These are phyloP conservation scores for Leucocoprinus leucothites DNA, from an alignment of 768 basidiomycete species.

Conservation along the genomic window DNA sequence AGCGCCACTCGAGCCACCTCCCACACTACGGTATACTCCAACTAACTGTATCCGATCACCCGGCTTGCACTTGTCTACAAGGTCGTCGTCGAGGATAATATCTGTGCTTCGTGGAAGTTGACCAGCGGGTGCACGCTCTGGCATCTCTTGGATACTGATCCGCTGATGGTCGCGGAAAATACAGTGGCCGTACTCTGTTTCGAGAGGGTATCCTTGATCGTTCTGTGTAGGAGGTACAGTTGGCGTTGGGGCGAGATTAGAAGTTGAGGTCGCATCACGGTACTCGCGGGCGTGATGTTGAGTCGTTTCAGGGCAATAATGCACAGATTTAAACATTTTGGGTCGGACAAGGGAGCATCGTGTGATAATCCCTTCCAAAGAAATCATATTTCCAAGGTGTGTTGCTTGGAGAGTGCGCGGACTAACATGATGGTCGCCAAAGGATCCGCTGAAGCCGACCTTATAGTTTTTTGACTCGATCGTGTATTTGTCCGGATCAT, in stretches of 20 bases:
- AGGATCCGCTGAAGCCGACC: conserved; percentile 91
- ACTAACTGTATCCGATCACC: conserved; percentile 97
- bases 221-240: conserved; percentile 89
- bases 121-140: conserved; percentile 95
- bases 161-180: conserved; percentile 96
- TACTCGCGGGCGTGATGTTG: conserved; percentile 87
- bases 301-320: conserved; percentile 87
- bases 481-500: conserved; percentile 79
- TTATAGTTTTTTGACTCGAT: conserved; percentile 78
- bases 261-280: conserved; percentile 87
- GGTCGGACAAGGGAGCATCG: conserved; percentile 97
- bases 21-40: conserved; percentile 90
- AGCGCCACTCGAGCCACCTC: conserved; percentile 86
- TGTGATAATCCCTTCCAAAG: conserved; percentile 96
- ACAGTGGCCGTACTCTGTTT: conserved; percentile 91
- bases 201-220: conserved; percentile 81
- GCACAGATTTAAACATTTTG: conserved; percentile 96
- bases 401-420: conserved; percentile 86
- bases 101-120: conserved; percentile 96
- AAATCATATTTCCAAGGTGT: conserved; percentile 95
- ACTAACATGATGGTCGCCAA: conserved; percentile 97
- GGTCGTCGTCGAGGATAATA: conserved; percentile 92
- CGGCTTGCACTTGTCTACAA: conserved; percentile 97
- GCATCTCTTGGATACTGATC: conserved; percentile 99
- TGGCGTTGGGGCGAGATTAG: conserved; percentile 81